Evolutionary conservation across 495 filamentous ascomycete species (phyloP).

Genomic region (Xylaria cubensis): DNA sequence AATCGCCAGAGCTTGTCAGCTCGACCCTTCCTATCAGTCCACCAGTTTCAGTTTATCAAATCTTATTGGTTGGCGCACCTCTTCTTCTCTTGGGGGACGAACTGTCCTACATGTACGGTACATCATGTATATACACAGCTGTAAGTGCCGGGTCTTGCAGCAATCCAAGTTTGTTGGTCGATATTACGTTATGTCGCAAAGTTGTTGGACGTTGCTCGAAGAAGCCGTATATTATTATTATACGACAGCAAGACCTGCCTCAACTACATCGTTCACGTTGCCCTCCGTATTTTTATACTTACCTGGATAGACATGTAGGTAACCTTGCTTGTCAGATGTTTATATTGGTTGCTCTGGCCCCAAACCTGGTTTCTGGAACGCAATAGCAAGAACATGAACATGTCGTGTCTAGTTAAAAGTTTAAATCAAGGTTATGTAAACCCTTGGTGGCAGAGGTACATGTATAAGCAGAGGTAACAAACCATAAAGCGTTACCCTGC

Average conservation of each 20-base stretch:
- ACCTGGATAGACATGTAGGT: not conserved
- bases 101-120: slow-evolving; percentile 3
- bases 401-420: not conserved
- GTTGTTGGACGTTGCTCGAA: too few species aligned
- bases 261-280: not conserved
- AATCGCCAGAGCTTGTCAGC: slow-evolving; percentile 8
- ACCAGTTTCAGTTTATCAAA: slow-evolving; percentile 14
- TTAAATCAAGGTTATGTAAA: not conserved
- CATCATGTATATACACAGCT: not conserved
- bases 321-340: not conserved
- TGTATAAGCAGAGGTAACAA: not conserved
- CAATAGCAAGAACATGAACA: slow-evolving; percentile 2
- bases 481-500: not conserved
- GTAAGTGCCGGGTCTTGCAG: not conserved
- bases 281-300: not conserved
- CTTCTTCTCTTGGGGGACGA: not conserved
- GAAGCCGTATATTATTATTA: not conserved
- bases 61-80: slow-evolving; percentile 15
- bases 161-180: too few species aligned
- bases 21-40: slow-evolving; percentile 11
- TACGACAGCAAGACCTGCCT: not conserved
- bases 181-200: too few species aligned
- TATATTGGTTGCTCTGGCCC: slow-evolving; percentile 4
- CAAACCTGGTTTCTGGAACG: not conserved
- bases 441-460: not conserved